Evolutionary conservation across 192 early-diverging fungal genomes (phyloP), one percentile per base, ranked within the genome.

Genomic region (Coemansia sp.): DNA sequence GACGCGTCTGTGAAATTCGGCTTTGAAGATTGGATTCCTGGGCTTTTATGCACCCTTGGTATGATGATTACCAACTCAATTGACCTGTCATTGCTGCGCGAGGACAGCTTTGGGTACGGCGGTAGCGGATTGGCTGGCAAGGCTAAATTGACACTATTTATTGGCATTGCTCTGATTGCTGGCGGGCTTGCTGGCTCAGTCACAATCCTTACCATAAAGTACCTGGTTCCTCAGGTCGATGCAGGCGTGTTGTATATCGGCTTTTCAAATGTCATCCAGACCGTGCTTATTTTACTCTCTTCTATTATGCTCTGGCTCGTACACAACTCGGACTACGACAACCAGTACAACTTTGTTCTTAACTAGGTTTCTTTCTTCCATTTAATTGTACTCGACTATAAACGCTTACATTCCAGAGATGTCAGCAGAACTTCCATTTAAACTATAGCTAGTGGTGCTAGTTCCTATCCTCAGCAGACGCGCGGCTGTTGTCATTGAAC

Each of bases 1-100:
- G 69, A 69, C 10, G 70, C 57, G 35, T 65, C 68, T 0, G 82
- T 72, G 3, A 68, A 67, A 10, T 64, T 83, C 22, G 77, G 77
- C 2, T 73, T 84, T 21, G 82, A 84, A 51, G 82, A 84, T 59
- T 84, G 75, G 74, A 17, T 84, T 25, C 82, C 82, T 12, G 82
- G 82, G 10, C 55, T 84, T 12, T 65, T 84, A 12, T 76, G 73
- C 55, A 81, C 82, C 2, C 29, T 84, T 22, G 82, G 82, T 14
- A 84, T 84, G 82, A 60, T 84, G 8, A 75, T 84, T 3, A 84
- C 78, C 15, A 84, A 80, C 59, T 84, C 82, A 1, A 84, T 84
- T 32, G 82, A 84, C 69, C 60, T 84, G 17, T 67, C 74, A 47
- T 63, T 84, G 9, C 43, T 84, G 51, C 62, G 72, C 35, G 82